Conservation (phyloP, 176 grass and related monocot genomes). For the Cenchrus fungigraminus region DNA sequence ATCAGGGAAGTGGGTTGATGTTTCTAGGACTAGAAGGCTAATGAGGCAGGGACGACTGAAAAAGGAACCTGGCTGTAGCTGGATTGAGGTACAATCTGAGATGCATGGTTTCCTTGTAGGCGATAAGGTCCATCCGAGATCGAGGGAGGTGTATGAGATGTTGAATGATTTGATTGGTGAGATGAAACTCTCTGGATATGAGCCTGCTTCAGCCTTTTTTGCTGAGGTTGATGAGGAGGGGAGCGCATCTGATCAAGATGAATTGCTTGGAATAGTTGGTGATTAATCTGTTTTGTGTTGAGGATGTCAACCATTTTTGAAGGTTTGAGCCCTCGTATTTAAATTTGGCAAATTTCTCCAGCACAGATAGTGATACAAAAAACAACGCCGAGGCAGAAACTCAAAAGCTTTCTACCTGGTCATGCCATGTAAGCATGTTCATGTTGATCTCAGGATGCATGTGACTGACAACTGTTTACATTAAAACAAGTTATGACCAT, state of each 20-base stretch:
- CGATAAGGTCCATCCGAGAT: slow-evolving; percentile 68
- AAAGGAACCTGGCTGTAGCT: slow-evolving; percentile 91
- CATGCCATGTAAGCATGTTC: slow-evolving; percentile 28
- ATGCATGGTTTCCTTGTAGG: slow-evolving; percentile 81
- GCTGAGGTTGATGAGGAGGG: slow-evolving; percentile 49
- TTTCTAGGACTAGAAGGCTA: slow-evolving; percentile 73
- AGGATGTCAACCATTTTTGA: slow-evolving; percentile 24
- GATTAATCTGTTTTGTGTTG: slow-evolving; percentile 13
- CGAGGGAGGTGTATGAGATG: slow-evolving; percentile 63
- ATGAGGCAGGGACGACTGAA: slow-evolving; percentile 68
- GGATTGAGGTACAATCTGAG: slow-evolving; percentile 78
- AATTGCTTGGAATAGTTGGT: slow-evolving; percentile 28
- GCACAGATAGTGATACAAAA: slow-evolving; percentile 13
- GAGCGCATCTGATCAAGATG: slow-evolving; percentile 38
- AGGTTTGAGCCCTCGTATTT: background rate
- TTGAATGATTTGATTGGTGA: slow-evolving; percentile 70
- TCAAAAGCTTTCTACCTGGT: background rate
- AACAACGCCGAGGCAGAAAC: background rate
- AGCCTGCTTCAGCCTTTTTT: slow-evolving; percentile 46
- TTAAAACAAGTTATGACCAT: background rate
- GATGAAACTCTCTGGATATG: slow-evolving; percentile 69
- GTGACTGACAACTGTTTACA: background rate
- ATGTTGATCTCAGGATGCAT: slow-evolving; percentile 35
- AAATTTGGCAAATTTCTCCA: background rate
- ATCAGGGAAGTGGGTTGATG: slow-evolving; percentile 66